phyloP scores from a whole-genome alignment of 164 flowering plant species.

The Stephania yunnanensis region DNA sequence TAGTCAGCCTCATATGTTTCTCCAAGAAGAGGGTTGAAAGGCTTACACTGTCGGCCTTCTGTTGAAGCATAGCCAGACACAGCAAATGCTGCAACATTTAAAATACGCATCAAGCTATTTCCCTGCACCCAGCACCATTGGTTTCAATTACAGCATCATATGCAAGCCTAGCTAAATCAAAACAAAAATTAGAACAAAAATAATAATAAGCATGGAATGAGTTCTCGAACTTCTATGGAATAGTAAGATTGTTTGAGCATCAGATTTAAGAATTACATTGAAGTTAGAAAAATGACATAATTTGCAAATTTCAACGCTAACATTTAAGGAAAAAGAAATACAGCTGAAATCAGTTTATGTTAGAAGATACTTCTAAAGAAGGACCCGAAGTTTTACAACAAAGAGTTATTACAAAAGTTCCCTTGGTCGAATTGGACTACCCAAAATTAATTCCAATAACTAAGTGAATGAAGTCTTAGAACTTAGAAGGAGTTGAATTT shows the following conservation, averaged over 20 bases:
- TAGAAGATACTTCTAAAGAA: too few species aligned
- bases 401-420: too few species aligned
- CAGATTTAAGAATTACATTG: background rate
- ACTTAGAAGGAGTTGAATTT: too few species aligned
- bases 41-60: constrained; percentile 98
- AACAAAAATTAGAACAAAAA: background rate
- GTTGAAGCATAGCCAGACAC: constrained; percentile 99
- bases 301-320: background rate
- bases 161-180: background rate
- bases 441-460: too few species aligned
- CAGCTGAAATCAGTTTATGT: too few species aligned
- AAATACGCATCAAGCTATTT: constrained; percentile 88
- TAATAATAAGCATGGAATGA: background rate
- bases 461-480: too few species aligned
- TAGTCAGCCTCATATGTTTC: constrained; percentile 99
- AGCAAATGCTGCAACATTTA: constrained; percentile 91
- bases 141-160: constrained; percentile 1
- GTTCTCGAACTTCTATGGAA: too few species aligned
- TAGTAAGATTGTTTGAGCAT: background rate
- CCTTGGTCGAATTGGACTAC: too few species aligned
- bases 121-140: constrained; percentile 60
- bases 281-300: too few species aligned
- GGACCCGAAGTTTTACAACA: too few species aligned
- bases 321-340: too few species aligned
- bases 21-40: constrained; percentile 98